Evolutionary conservation across 768 basidiomycete species (phyloP), one percentile per base, ranked within the genome.

Genomic region (Boletus rubroflammeus): DNA sequence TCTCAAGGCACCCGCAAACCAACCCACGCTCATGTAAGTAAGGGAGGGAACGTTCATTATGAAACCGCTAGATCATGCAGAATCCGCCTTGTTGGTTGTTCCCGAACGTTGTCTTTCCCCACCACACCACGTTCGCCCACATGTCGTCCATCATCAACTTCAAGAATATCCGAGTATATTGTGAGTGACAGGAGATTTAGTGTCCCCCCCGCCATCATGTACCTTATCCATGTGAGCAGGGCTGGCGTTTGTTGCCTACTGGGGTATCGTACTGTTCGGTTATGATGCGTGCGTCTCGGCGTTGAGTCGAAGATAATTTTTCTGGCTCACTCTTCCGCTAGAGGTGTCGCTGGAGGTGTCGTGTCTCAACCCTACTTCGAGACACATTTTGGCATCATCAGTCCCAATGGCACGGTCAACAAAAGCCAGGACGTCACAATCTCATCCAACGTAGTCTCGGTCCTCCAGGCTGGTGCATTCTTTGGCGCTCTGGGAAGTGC

Each of bases 391-490:
- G 82, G 81, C 15, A 74, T 88, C 49, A 66, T 74, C 47, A 73
- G 78, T 34, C 49, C 72, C 1, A 67, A 80, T 50, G 81, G 81
- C 23, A 62, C 61, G 1, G 65, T 68, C 39, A 69, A 84, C 65
- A 62, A 65, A 21, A 57, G 56, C 23, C 68, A 73, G 35, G 60
- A 69, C 19, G 79, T 86, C 52, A 72, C 76, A 5, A 75, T 93
- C n/a, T 85, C 85, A 0, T 86, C 87, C 40, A 91, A 89, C 59
- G 85, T 95, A 40, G 93, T 94, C 17, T 90, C 92, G 3, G 88
- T 93, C 5, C 77, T 94, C 10, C 92, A 93, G 66, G 89, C 84
- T 5, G 90, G 90, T 11, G 89, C 90, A 1, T 93, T 93, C 78
- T 93, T 93, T 64, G 93, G 92, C 53, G 89, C 91, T 14, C 67